Evolutionary conservation across 352 stramenopile genomes (phyloP).

Genomic region (Phytophthora nicotianae): DNA sequence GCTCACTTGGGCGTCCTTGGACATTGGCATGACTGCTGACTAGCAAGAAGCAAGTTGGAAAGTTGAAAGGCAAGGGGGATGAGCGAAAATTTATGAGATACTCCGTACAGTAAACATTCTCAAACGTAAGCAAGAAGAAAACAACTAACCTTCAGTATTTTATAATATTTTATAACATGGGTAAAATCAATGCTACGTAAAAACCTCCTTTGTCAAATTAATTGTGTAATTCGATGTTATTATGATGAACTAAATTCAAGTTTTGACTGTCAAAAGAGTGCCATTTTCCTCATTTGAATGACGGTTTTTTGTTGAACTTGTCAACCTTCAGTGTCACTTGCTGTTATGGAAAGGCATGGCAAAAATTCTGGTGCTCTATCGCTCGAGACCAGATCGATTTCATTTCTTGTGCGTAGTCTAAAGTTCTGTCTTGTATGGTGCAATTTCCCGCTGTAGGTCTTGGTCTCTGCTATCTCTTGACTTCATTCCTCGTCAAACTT

Average conservation of each 20-base stretch:
- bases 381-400: conserved; percentile 6
- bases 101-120: neutral
- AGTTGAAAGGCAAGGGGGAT: conserved; percentile 19
- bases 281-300: neutral
- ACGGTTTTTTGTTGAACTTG: neutral
- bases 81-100: conserved; percentile 4
- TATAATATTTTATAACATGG: neutral
- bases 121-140: neutral
- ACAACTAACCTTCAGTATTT: neutral
- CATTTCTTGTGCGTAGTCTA: conserved; percentile 8
- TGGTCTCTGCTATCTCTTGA: conserved; percentile 3
- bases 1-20: conserved; percentile 36
- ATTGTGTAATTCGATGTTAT: neutral
- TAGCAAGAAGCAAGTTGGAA: neutral
- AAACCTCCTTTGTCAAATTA: too few species aligned
- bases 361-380: conserved; percentile 20
- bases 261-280: neutral
- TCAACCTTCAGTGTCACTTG: too few species aligned
- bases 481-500: conserved; percentile 25
- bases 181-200: too few species aligned
- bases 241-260: neutral
- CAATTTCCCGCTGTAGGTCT: conserved; percentile 14
- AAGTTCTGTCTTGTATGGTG: conserved; percentile 12
- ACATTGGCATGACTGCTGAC: conserved; percentile 7
- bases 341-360: conserved; percentile 1